Base-by-base conservation (phyloP, 805 yeast species). In the Myxozyma melibiosi region DNA sequence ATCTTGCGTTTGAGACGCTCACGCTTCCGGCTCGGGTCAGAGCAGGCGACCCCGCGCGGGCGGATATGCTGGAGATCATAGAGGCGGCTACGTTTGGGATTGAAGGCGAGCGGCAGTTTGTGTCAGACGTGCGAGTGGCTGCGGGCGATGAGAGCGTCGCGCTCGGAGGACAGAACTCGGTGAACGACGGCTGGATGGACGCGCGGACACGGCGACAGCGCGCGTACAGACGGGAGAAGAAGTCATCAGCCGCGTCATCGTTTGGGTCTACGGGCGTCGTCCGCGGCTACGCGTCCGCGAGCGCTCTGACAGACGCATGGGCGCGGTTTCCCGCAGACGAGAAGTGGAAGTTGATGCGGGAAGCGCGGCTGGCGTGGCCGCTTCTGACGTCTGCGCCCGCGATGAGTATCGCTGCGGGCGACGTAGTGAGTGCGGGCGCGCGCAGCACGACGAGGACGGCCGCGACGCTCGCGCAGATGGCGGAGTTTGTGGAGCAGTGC, bases 1-100 rank as follows among this genome's bases (percentile, higher is more conserved):
- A 43, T 35, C 25, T 49, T 13, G 64, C 55, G 20, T 57, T 64
- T 44, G 67, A 65, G 40, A 53, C 65, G 9, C 20, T 51, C 18
- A 65, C 67, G 14, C 35, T 62, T 27, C 60, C 66, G 16, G 40
- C 63, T 11, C 52, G 58, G 3, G 43, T 42, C 41, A 30, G 35
- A 18, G 39, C 51, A 22, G 38, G 48, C 11, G 45, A 42, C 11
- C n/a, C 24, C 1, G 44, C 42, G 11, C 52, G 49, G 16, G 44
- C 46, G 13, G 42, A 47, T 2, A 20, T 60, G 51, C 49, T 40
- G 27, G 48, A 50, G 11, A 4, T 60, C 3, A 41, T 40, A n/a
- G 57, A 33, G 27, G 40, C 37, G n/a, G 52, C 45, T n/a, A 54
- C 58, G 24, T 34, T 7, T 33, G 53, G 39, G 25, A 30, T 41